Base-by-base conservation (phyloP, 2,329 filamentous ascomycete genomes). In the Paecilomyces sp. region DNA sequence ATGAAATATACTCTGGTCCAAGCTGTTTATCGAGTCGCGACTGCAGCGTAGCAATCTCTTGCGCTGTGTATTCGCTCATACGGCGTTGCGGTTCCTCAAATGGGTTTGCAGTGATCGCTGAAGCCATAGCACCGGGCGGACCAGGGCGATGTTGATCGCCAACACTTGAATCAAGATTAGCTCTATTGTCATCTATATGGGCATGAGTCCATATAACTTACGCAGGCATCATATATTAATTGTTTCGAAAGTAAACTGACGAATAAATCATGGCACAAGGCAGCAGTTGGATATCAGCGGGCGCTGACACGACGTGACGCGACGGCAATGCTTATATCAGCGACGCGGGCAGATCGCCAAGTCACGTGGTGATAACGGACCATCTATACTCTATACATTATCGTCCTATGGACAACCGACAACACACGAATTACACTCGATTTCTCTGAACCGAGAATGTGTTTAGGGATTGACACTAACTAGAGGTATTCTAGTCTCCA, bases 1-100 rank as follows among this genome's bases (percentile, higher is more conserved):
- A 85, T 1, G 93, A 97, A 60, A 99, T 90, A 74, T 95, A 99
- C 77, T 99, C 95, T 0, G 94, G 94, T 0, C 94, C 94, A 11
- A 99, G 85, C 71, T 97, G 92, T 71, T 92, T 95, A 71, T 97
- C 90, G 31, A 99, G 85, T 33, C 91, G 87, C 65, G 86, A 85
- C 70, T 96, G 90, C 13, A 99, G 81, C 0, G 91, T 93, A 24
- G 92, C 92, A 60, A 97, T 93, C 72, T 99, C 88, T 66, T 86
- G 82, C n/a, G 92, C 91, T 0, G 92, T 96, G 79, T 91, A 99
- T 71, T 90, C 85, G 57, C 84, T 88, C 31, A 96, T 83, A 51
- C 85, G 85, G 56, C 83, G 85, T 70, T 82, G 83, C 1, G 78
- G 74, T 66, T 93, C 89, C 73, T 91, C 87, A 74, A 94, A 99